Evolutionary conservation across 129 eudicot genomes (phyloP).

Genomic region (Lactuca sativa): DNA sequence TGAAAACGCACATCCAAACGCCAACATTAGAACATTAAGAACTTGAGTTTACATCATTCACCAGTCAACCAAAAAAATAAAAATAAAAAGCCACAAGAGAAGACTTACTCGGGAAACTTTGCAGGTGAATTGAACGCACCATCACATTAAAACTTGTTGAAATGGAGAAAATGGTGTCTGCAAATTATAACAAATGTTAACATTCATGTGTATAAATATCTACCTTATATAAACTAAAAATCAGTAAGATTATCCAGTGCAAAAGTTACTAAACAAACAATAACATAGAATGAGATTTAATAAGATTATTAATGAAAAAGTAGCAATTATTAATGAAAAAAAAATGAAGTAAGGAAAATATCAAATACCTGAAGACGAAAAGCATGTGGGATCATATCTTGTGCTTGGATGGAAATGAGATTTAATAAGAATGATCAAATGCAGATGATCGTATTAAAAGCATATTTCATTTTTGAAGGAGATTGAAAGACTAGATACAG

Average conservation of each 20-base stretch:
- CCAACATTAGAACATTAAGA: no score
- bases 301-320: no score
- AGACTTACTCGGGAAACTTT: not conserved
- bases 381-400: not conserved
- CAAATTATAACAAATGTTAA: not conserved
- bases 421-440: no score
- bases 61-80: no score
- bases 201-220: not conserved
- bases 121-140: constrained; percentile 12
- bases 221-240: not conserved
- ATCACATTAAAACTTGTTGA: not conserved
- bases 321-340: not conserved
- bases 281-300: no score
- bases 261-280: no score
- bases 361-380: constrained; percentile 31
- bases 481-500: not conserved
- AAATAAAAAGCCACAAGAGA: not conserved
- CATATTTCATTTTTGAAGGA: not conserved
- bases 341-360: not conserved
- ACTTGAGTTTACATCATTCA: no score
- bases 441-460: not conserved
- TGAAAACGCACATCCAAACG: not conserved
- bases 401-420: constrained; percentile 1
- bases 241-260: not conserved
- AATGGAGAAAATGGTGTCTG: not conserved